Percentiles rank a stretch among this genome's conserved stretches.
phyloP scores from a whole-genome alignment of 306 rosid species.

The Sicyos baderoa region DNA sequence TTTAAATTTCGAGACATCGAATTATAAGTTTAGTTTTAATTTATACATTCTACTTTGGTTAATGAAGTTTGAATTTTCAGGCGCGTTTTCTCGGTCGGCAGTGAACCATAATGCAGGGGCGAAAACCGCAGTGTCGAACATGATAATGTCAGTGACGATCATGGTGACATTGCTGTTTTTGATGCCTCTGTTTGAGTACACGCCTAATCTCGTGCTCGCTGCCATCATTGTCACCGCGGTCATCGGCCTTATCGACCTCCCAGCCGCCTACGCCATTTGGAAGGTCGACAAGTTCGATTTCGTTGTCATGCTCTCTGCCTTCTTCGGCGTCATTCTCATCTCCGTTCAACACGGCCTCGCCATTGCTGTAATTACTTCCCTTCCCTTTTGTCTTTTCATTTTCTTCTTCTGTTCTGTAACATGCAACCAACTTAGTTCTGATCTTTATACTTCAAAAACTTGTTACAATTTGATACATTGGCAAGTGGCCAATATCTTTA shows the following conservation, averaged over 20 bases:
- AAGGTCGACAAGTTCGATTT: slow-evolving; percentile 84
- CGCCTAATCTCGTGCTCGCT: slow-evolving; percentile 81
- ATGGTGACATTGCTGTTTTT: slow-evolving; percentile 88
- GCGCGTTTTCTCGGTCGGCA: slow-evolving; percentile 87
- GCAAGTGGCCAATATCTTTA: too few relatives aligned
- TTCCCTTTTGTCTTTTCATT: neutral
- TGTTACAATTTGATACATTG: too few relatives aligned
- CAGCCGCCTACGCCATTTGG: slow-evolving; percentile 68
- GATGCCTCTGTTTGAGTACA: slow-evolving; percentile 86
- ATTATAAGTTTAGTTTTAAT: too few relatives aligned
- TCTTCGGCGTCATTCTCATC: slow-evolving; percentile 71
- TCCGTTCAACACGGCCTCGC: slow-evolving; percentile 87
- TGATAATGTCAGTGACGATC: slow-evolving; percentile 83
- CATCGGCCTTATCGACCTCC: slow-evolving; percentile 73
- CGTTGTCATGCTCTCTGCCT: slow-evolving; percentile 61
- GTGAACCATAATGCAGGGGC: slow-evolving; percentile 93
- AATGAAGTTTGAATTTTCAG: slow-evolving; percentile 26
- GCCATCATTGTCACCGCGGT: slow-evolving; percentile 92
- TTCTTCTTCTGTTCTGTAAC: neutral
- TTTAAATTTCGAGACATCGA: too few relatives aligned
- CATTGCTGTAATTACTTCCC: slow-evolving; percentile 61
- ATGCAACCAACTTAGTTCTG: too few relatives aligned
- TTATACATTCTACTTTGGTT: too few relatives aligned
- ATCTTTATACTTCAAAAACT: too few relatives aligned
- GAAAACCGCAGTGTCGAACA: slow-evolving; percentile 73